Percentiles rank a stretch among this genome's conserved stretches.
Conservation (phyloP, 805 yeast genomes). For the Wickerhamomyces kurtzmanii region DNA sequence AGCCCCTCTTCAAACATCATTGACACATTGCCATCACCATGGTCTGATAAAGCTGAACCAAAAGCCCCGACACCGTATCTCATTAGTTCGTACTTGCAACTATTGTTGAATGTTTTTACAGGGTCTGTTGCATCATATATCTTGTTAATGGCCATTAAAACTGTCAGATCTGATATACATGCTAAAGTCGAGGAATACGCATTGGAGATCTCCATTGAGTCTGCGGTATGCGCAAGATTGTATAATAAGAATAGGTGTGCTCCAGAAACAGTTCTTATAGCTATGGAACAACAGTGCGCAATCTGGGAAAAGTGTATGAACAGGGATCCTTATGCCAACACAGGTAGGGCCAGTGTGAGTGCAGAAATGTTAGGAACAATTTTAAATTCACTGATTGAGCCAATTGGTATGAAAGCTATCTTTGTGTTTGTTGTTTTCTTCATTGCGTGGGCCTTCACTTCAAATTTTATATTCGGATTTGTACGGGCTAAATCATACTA, state of each 20-base stretch:
- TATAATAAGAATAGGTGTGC: slow-evolving; percentile 49
- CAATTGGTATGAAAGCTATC: slow-evolving; percentile 53
- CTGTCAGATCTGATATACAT: slow-evolving; percentile 46
- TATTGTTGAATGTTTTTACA: slow-evolving; percentile 38
- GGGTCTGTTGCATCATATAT: slow-evolving; percentile 34
- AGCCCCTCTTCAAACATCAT: slow-evolving; percentile 6
- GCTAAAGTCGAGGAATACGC: slow-evolving; percentile 38
- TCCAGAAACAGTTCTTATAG: slow-evolving; percentile 46
- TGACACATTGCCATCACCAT: slow-evolving; percentile 41
- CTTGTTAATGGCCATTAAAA: slow-evolving; percentile 29
- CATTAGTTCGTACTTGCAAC: slow-evolving; percentile 52
- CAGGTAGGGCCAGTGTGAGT: slow-evolving; percentile 45
- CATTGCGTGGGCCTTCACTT: slow-evolving; percentile 39
- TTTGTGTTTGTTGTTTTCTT: slow-evolving; percentile 28
- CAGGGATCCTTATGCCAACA: slow-evolving; percentile 31
- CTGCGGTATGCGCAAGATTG: slow-evolving; percentile 40
- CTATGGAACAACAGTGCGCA: slow-evolving; percentile 43
- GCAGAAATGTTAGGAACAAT: slow-evolving; percentile 57
- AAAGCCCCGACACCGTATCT: slow-evolving; percentile 44
- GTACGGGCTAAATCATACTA: slow-evolving; percentile 40
- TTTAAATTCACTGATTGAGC: slow-evolving; percentile 55
- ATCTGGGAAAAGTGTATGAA: slow-evolving; percentile 62
- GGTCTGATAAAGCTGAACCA: slow-evolving; percentile 45
- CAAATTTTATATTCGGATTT: slow-evolving; percentile 61
- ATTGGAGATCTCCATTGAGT: slow-evolving; percentile 35